Conservation (phyloP, 192 early-diverging fungal species). For the Podila clonocystis region DNA sequence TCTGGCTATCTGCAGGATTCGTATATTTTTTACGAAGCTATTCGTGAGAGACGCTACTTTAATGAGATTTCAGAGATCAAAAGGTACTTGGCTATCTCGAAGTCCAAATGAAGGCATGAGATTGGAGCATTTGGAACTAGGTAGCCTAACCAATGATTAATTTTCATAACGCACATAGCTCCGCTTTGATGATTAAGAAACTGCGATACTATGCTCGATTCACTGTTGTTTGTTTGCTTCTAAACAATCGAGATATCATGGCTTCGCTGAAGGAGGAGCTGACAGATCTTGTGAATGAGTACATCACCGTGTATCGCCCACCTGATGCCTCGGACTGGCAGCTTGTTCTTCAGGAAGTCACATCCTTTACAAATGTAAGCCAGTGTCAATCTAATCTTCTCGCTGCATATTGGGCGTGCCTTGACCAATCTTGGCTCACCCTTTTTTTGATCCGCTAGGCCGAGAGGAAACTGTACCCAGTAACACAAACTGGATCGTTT, state of each 20-base stretch:
- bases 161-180: conserved; percentile 53
- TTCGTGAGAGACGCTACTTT: conserved; percentile 94
- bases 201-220: conserved; percentile 98
- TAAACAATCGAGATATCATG: conserved; percentile 86
- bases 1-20: conserved; percentile 97
- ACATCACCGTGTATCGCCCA: conserved; percentile 86
- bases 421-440: not conserved
- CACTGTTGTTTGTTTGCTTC: conserved; percentile 91
- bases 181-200: conserved; percentile 95
- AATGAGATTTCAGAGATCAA: conserved; percentile 92
- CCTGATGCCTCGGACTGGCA: conserved; percentile 93
- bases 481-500: conserved; percentile 58
- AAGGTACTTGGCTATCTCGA: conserved; percentile 64
- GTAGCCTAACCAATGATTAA: too few relatives aligned
- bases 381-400: not conserved
- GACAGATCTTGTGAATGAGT: conserved; percentile 86
- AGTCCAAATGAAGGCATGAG: too few relatives aligned
- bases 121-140: too few relatives aligned
- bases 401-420: not conserved
- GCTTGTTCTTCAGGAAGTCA: conserved; percentile 78
- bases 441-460: conserved; percentile 56
- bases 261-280: conserved; percentile 87
- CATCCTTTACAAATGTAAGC: conserved; percentile 83
- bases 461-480: conserved; percentile 80
- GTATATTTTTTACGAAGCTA: conserved; percentile 96